Base-by-base conservation (phyloP, 2,329 filamentous ascomycete species). In the Geoglossum cookeanum region DNA sequence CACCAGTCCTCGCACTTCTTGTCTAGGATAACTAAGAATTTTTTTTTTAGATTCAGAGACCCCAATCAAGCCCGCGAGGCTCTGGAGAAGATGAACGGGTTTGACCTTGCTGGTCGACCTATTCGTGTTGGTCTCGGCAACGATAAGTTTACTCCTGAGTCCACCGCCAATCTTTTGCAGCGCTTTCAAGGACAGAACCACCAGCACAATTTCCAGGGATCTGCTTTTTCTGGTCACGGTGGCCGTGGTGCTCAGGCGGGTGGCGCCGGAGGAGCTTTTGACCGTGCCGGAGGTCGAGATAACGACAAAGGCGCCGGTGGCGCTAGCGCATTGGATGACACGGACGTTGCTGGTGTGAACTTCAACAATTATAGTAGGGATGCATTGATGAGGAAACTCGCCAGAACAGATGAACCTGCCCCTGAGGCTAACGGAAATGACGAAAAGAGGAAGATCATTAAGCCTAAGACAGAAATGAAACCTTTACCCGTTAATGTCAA, bases 331-430 rank as follows among this genome's bases (percentile, higher is more conserved):
- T 77, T 98, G 56, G 92, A 98, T 72, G 92, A 98, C 68, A 94
- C 90, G 61, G 92, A 98, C 70, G 92, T 98, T 68, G 88, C 87
- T 55, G 92, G 92, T 67, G 91, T 98, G 72, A 97, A 97, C 74
- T 97, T 97, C 84, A 95, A 89, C 79, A 96, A 96, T 72, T 96
- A 94, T 76, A 95, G 88, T 77, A 87, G 92, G 74, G 89, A 97
- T 75, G 87, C 90, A 68, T 83, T 98, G 72, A 98, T 98, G 92
- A 83, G 88, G 71, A 96, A 97, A 75, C 86, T 98, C 72, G 90
- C 92, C 68, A 84, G 92, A 78, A 91, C 86, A 74, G 90, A 97
- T 73, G 89, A 97, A 68, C 77, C 81, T 63, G 73, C 77, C 60
- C 73, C 77, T 64, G 78, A 79, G 65, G 48, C 77, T 64, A 80